Conservation (phyloP, 2,329 filamentous ascomycete genomes). For the Colletotrichum echinochloae region DNA sequence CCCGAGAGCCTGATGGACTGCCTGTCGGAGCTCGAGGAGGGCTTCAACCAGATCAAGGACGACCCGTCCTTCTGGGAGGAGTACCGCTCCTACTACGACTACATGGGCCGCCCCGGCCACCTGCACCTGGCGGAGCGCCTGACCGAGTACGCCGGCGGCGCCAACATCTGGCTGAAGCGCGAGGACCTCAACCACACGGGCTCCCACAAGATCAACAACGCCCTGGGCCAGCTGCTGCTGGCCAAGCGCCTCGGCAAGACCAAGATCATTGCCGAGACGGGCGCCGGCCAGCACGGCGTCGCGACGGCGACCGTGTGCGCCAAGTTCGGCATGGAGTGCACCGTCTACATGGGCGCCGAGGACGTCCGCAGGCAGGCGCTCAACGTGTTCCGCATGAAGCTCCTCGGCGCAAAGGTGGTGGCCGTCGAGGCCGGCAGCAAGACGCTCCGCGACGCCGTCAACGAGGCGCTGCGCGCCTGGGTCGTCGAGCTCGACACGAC, state of each 20-base stretch:
- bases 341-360: constrained; percentile 98
- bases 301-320: constrained; percentile 97
- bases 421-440: constrained; percentile 91
- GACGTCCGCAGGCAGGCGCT: constrained; percentile 95
- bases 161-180: constrained; percentile 97
- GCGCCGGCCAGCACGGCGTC: constrained; percentile 97
- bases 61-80: constrained; percentile 97
- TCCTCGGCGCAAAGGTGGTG: constrained; percentile 92
- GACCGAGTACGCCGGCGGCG: constrained; percentile 89
- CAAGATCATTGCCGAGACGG: constrained; percentile 97
- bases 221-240: constrained; percentile 90
- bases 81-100: constrained; percentile 94
- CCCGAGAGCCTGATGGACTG: constrained; percentile 99
- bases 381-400: constrained; percentile 98
- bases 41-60: constrained; percentile 88
- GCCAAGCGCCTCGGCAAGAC: constrained; percentile 91
- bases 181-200: constrained; percentile 98
- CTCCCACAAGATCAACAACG: constrained; percentile 99
- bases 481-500: constrained; percentile 92
- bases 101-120: constrained; percentile 95
- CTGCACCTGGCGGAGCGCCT: constrained; percentile 89
- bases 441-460: constrained; percentile 88
- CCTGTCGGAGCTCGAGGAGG: constrained; percentile 87
- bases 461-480: constrained; percentile 95
- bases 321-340: constrained; percentile 98